Percentiles rank a stretch among this genome's conserved stretches.
phyloP scores from a whole-genome alignment of 306 rosid species.

The Macrotyloma uniflorum region DNA sequence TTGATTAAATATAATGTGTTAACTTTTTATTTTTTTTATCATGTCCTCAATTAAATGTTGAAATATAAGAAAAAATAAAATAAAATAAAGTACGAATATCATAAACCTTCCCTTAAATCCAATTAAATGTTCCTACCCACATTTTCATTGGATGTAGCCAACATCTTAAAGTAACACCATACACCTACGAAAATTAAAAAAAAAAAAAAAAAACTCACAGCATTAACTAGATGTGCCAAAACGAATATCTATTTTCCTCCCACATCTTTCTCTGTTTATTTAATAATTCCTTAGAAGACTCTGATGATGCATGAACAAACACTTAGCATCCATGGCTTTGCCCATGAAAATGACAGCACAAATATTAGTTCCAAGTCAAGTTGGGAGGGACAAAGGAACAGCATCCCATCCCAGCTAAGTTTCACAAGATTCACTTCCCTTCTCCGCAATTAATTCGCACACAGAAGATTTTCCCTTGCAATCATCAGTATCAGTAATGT shows the following conservation, averaged over 20 bases:
- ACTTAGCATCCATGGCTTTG: slow-evolving; percentile 13
- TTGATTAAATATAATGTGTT: too few relatives aligned
- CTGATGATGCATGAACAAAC: neutral
- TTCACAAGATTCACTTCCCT: slow-evolving; percentile 35
- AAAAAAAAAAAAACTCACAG: too few relatives aligned
- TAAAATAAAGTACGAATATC: neutral
- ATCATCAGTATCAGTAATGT: neutral
- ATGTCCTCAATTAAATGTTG: too few relatives aligned
- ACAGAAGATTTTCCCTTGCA: neutral
- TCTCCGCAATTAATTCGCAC: neutral
- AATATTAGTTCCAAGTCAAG: neutral
- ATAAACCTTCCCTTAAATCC: neutral
- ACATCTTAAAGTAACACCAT: neutral
- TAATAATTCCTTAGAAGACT: neutral
- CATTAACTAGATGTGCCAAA: neutral
- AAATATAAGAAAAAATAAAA: neutral
- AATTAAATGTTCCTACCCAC: neutral
- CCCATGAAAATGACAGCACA: slow-evolving; percentile 42
- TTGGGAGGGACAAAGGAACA: slow-evolving; percentile 15
- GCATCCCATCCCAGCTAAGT: slow-evolving; percentile 32
- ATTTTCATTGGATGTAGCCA: neutral
- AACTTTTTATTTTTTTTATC: too few relatives aligned
- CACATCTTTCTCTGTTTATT: neutral
- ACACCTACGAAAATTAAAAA: too few relatives aligned
- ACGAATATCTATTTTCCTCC: neutral